Evolutionary conservation across 805 yeast genomes (phyloP), one percentile per base, ranked within the genome.

Genomic region (Ogataea degrootiae): DNA sequence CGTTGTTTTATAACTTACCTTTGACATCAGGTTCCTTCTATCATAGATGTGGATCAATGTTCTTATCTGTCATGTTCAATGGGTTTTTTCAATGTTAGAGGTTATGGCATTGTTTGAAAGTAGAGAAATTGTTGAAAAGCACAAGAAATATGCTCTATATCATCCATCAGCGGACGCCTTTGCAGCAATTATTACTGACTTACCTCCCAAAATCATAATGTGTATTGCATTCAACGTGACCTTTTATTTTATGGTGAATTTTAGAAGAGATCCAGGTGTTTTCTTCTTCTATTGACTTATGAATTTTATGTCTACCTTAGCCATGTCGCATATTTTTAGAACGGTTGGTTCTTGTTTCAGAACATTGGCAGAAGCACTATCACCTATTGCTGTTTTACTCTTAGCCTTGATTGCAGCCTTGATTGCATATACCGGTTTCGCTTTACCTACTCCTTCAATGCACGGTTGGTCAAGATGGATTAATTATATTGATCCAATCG

Each of bases 391-490:
- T 8, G 54, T 77, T 39, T 51, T 80, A 43, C 61, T 80, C 52
- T 62, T 78, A 42, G 75, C 73, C 9, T 56, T 79, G 53, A 62
- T 75, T 6, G 69, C 76, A 42, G 75, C 73, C 9, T 56, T 79
- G 53, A 62, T 75, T 6, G 69, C 76, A 58, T 79, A 70, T 59
- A 73, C 80, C 4, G 84, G 84, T 38, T 80, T 79, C 61, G 77
- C 74, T 31, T 67, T 79, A 49, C 85, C 84, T 31, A 73, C 74
- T 34, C 70, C 74, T 5, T 65, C 70, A 41, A 77, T 79, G 77
- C 67, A 73, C 49, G 81, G 83, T 11, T 80, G 85, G 85, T 74
- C 79, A 34, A 71, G 79, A 55, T 80, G 84, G 85, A 77, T 80
- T 49, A 75, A 76, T 63, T 80, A 77, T 55, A 55, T 80, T 41